A percentile compares a stretch with the other conserved stretches of the same genome.
Conservation (phyloP, 2,329 filamentous ascomycete genomes). For the Dryadomyces quercivorus region DNA sequence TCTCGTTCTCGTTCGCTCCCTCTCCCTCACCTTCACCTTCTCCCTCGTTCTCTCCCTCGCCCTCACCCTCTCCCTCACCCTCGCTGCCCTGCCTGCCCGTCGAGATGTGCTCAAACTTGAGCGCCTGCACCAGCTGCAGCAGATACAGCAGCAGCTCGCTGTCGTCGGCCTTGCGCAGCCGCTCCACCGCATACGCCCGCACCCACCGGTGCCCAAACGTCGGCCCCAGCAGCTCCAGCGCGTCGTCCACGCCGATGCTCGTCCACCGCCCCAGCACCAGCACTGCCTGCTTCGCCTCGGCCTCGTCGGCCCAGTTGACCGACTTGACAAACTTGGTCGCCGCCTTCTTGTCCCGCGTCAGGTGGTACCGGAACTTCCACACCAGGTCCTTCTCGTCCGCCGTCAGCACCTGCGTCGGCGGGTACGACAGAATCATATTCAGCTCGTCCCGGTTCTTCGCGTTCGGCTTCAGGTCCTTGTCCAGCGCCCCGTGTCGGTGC, state of each 20-base stretch:
- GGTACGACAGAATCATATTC: constrained; percentile 82
- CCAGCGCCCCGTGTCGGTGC: constrained; percentile 79
- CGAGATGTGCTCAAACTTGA: constrained; percentile 79
- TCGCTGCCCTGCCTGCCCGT: constrained; percentile 27
- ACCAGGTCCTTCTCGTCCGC: constrained; percentile 91
- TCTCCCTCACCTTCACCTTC: not conserved
- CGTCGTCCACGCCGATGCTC: constrained; percentile 93
- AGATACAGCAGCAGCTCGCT: constrained; percentile 84
- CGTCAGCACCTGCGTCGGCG: constrained; percentile 77
- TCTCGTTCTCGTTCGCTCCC: no score
- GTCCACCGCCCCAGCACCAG: constrained; percentile 89
- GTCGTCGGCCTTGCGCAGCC: constrained; percentile 83
- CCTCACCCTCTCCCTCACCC: constrained; percentile 13
- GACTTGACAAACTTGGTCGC: constrained; percentile 98
- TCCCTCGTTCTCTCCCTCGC: not conserved
- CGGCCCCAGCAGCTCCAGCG: constrained; percentile 82
- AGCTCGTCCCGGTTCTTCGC: constrained; percentile 90
- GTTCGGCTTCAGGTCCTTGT: constrained; percentile 92
- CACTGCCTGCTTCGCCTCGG: constrained; percentile 59
- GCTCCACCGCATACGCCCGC: constrained; percentile 84
- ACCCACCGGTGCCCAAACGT: constrained; percentile 83
- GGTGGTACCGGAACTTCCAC: constrained; percentile 94
- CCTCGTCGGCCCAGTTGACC: constrained; percentile 13
- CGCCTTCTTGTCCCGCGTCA: constrained; percentile 83
- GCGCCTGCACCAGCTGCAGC: constrained; percentile 84